Conservation (phyloP, 1,284 basidiomycete genomes). For the Hemileccinum hortonii region DNA sequence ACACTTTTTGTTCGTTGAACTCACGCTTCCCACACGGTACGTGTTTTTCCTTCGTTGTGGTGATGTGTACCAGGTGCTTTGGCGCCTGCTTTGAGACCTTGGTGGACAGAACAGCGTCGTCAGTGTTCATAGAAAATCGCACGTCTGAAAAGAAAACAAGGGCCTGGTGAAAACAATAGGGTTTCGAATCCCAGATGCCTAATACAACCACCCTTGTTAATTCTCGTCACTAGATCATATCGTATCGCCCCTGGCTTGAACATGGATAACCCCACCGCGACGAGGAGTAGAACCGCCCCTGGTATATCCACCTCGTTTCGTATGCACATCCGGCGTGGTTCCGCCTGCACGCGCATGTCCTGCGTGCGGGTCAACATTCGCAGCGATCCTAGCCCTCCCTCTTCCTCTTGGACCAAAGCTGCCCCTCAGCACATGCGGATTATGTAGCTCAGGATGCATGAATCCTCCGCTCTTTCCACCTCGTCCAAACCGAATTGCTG, state of each 20-base stretch:
- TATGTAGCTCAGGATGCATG: conserved; percentile 35
- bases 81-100: no score
- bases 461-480: conserved; percentile 54
- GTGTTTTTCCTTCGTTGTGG: no score
- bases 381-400: conserved; percentile 30
- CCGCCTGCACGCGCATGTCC: conserved; percentile 16
- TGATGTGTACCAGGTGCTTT: no score
- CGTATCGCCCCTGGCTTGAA: conserved; percentile 2
- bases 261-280: conserved; percentile 12
- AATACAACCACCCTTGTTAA: no score
- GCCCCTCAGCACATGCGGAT: conserved; percentile 29
- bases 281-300: conserved; percentile 15
- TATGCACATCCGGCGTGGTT: background rate
- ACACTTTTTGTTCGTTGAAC: background rate
- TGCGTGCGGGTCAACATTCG: conserved; percentile 15
- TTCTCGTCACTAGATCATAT: no score
- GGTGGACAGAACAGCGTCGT: no score
- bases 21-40: no score
- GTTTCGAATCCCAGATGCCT: no score
- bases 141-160: no score
- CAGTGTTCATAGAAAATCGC: no score
- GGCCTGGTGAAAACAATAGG: no score
- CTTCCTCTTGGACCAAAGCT: conserved; percentile 34
- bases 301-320: conserved; percentile 5
- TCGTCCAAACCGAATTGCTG: conserved; percentile 67